Conservation (phyloP, 2,329 filamentous ascomycete species). For the Cladophialophora immunda region DNA sequence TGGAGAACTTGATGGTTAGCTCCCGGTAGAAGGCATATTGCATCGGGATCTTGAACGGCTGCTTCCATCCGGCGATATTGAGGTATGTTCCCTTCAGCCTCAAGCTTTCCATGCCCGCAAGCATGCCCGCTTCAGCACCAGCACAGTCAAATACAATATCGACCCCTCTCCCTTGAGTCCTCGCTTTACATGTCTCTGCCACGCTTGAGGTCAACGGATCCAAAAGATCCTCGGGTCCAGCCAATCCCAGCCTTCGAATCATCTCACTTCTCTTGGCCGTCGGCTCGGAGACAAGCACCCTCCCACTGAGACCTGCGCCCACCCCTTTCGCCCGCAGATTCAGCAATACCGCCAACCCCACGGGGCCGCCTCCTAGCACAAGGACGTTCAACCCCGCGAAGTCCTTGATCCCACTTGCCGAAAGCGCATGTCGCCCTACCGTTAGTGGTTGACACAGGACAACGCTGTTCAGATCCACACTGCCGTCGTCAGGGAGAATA, state of each 20-base stretch:
- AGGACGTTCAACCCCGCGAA: slow-evolving; percentile 56
- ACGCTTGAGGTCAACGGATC: slow-evolving; percentile 60
- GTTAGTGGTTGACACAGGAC: slow-evolving; percentile 58
- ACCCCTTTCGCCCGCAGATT: slow-evolving; percentile 52
- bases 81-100: slow-evolving; percentile 60
- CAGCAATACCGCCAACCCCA: slow-evolving; percentile 60
- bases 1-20: slow-evolving; percentile 12
- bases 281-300: slow-evolving; percentile 62
- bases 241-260: slow-evolving; percentile 52
- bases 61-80: slow-evolving; percentile 65
- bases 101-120: slow-evolving; percentile 57
- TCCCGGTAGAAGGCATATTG: slow-evolving; percentile 1
- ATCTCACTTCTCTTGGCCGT: slow-evolving; percentile 52
- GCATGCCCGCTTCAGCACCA: slow-evolving; percentile 60
- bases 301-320: slow-evolving; percentile 2
- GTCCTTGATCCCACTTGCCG: slow-evolving; percentile 50
- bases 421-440: slow-evolving; percentile 64
- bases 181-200: slow-evolving; percentile 44
- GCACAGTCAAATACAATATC: slow-evolving; percentile 63
- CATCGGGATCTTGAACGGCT: slow-evolving; percentile 47
- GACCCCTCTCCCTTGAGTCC: slow-evolving; percentile 54
- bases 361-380: slow-evolving; percentile 63
- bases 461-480: slow-evolving; percentile 60
- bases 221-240: slow-evolving; percentile 59
- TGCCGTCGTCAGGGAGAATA: slow-evolving; percentile 55